A percentile compares a stretch with the other conserved stretches of the same genome.
phyloP scores from a whole-genome alignment of 345 rosid species.

The Durio zibethinus region DNA sequence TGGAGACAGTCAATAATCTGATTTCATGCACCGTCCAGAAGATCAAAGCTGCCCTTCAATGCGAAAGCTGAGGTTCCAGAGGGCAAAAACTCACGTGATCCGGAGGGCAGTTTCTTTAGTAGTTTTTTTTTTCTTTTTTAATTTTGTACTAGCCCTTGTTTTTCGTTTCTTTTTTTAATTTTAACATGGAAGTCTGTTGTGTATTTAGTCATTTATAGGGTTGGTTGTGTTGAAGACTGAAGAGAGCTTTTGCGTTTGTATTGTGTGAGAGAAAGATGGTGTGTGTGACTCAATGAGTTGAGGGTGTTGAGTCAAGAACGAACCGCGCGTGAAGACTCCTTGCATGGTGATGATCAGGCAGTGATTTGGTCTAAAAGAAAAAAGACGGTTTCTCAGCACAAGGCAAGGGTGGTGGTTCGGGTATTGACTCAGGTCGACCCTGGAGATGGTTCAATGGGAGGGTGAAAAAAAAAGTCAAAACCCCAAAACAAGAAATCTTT shows the following conservation, averaged over 20 bases:
- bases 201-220: constrained; percentile 4
- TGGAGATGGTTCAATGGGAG: constrained; percentile 14
- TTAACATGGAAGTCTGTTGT: constrained; percentile 6
- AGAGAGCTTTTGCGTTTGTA: neutral
- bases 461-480: neutral
- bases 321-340: constrained; percentile 84
- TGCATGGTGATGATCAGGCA: constrained; percentile 40
- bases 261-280: neutral
- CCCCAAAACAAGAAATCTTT: neutral
- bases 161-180: neutral
- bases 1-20: constrained; percentile 90
- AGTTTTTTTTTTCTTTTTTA: neutral
- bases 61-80: constrained; percentile 59
- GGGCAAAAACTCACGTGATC: constrained; percentile 14
- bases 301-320: constrained; percentile 99
- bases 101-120: neutral
- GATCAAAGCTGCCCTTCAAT: constrained; percentile 82
- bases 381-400: constrained; percentile 28
- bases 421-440: constrained; percentile 97
- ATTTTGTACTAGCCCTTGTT: neutral
- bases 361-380: neutral
- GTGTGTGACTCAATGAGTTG: constrained; percentile 8
- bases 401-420: constrained; percentile 99
- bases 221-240: neutral
- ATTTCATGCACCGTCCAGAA: constrained; percentile 91